Percentiles rank a stretch among this genome's conserved stretches.
These are phyloP conservation scores for Malus domestica DNA, from an alignment of 306 rosid genomes.

Conservation along the genomic window DNA sequence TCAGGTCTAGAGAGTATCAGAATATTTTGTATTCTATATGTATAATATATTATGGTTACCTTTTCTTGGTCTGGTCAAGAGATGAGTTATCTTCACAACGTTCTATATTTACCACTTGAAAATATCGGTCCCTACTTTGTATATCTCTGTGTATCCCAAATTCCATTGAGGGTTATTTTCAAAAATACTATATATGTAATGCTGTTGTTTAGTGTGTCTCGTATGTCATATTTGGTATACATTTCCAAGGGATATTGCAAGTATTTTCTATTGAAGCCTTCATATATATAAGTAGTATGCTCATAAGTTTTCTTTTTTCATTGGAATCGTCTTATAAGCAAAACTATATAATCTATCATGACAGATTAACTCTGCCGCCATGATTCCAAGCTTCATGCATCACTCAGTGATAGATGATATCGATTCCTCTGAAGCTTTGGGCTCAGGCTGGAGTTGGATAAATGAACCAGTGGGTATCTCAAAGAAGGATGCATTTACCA, in stretches of 20 bases:
- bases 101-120: neutral
- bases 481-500: conserved; percentile 54
- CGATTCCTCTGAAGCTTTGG: conserved; percentile 42
- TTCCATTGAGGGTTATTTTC: neutral
- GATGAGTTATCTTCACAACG: neutral
- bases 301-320: conserved; percentile 4
- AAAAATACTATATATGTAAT: neutral
- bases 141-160: neutral
- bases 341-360: conserved; percentile 12
- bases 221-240: neutral
- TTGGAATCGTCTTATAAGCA: neutral
- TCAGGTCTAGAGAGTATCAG: neutral
- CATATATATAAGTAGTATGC: neutral
- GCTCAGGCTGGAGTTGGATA: conserved; percentile 76
- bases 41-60: neutral
- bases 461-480: conserved; percentile 85
- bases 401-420: conserved; percentile 41
- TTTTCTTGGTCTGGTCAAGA: neutral
- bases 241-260: neutral
- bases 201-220: neutral
- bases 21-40: neutral
- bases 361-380: conserved; percentile 71
- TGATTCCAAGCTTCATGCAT: conserved; percentile 45
- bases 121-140: neutral
- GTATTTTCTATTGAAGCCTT: neutral